Percentiles rank a stretch among this genome's conserved stretches.
These are phyloP conservation scores for Beverwykella pulmonaria DNA, from an alignment of 495 filamentous ascomycete genomes.

Conservation along the genomic window DNA sequence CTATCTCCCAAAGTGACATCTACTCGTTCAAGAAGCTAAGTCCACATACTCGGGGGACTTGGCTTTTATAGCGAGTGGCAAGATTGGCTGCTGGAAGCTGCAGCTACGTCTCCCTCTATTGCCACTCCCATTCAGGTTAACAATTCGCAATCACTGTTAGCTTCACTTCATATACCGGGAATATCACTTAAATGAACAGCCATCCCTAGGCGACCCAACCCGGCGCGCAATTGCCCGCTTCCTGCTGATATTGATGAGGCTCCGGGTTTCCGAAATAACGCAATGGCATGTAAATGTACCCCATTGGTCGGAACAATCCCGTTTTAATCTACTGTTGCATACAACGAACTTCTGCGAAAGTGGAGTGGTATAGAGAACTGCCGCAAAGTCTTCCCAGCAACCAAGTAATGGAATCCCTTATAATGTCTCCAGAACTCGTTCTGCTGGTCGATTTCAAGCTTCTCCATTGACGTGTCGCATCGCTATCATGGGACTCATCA, in stretches of 20 bases:
- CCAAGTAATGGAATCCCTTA: background rate
- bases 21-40: too few species aligned
- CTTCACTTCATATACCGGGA: constrained; percentile 5
- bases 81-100: constrained; percentile 1
- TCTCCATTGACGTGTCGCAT: background rate
- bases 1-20: background rate
- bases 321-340: background rate
- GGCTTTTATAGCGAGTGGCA: too few species aligned
- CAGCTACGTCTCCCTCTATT: background rate
- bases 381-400: background rate
- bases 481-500: constrained; percentile 14
- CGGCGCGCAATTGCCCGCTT: background rate
- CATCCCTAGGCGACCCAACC: background rate
- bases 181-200: constrained; percentile 2
- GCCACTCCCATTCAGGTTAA: background rate
- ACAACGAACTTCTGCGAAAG: constrained; percentile 5
- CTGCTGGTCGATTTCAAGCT: background rate
- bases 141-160: constrained; percentile 7
- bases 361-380: constrained; percentile 1
- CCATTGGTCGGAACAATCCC: constrained; percentile 12
- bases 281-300: background rate
- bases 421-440: background rate
- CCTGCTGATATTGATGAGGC: constrained; percentile 10
- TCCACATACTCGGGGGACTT: too few species aligned
- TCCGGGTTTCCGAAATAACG: constrained; percentile 7